Evolutionary conservation across 805 yeast species (phyloP).

Genomic region (Candida odintsovae): DNA sequence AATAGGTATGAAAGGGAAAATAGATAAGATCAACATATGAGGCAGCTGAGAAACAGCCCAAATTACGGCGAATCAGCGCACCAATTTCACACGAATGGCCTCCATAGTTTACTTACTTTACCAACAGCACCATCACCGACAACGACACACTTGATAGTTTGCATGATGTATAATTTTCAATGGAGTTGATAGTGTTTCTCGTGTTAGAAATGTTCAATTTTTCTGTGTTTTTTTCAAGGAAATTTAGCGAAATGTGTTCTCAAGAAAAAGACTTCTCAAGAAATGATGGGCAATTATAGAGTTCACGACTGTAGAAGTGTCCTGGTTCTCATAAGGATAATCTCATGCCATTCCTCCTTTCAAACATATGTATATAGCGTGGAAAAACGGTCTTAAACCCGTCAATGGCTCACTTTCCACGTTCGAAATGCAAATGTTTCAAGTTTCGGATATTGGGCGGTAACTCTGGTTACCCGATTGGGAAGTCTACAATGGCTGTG

Average conservation of each 20-base stretch:
- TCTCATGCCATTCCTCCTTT: not conserved
- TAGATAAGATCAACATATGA: not conserved
- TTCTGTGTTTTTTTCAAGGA: not conserved
- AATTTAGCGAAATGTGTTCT: not conserved
- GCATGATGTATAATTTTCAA: constrained; percentile 26
- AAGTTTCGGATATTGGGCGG: not conserved
- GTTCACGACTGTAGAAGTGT: no score
- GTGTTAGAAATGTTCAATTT: not conserved
- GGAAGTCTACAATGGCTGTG: not conserved
- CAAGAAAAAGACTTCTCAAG: not conserved
- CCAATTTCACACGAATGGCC: not conserved
- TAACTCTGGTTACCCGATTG: not conserved
- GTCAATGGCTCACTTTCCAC: no score
- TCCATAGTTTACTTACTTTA: constrained; percentile 37
- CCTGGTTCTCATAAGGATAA: no score
- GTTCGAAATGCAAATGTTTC: not conserved
- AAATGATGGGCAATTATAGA: no score
- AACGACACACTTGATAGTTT: constrained; percentile 85
- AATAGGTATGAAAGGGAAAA: not conserved
- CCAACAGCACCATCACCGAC: constrained; percentile 99
- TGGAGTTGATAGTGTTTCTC: not conserved
- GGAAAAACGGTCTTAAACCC: not conserved
- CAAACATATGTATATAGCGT: no score
- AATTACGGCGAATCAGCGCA: not conserved
- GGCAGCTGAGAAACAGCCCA: not conserved